Percentiles rank a stretch among this genome's conserved stretches.
Evolutionary conservation across 352 stramenopile species (phyloP).

Genomic region (Phytopythium delawarense): DNA sequence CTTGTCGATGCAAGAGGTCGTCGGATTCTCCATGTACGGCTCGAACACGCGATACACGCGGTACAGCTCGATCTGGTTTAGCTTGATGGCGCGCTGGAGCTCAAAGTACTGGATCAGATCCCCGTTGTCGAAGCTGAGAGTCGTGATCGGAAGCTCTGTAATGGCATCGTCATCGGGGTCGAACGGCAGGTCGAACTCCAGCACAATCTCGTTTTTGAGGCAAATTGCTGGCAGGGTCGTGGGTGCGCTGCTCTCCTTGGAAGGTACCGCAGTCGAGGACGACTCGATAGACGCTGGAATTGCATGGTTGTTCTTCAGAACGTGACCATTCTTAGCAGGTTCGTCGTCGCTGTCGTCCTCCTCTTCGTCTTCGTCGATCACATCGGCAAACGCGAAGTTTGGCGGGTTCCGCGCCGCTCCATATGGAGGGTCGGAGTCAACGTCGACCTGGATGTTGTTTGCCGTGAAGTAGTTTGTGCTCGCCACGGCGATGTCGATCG

Average conservation of each 20-base stretch:
- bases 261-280: constrained; percentile 46
- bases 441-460: constrained; percentile 80
- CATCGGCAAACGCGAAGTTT: constrained; percentile 51
- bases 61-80: constrained; percentile 66
- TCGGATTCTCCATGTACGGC: constrained; percentile 52
- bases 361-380: constrained; percentile 68
- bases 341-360: constrained; percentile 17
- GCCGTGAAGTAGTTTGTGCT: constrained; percentile 83
- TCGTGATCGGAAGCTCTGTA: constrained; percentile 60
- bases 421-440: constrained; percentile 41
- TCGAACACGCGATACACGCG: constrained; percentile 71
- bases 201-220: constrained; percentile 80
- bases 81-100: constrained; percentile 66
- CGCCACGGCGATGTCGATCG: constrained; percentile 64
- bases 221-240: constrained; percentile 64
- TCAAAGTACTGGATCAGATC: constrained; percentile 82
- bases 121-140: constrained; percentile 76
- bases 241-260: constrained; percentile 44
- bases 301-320: constrained; percentile 8
- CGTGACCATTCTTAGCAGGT: background rate
- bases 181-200: constrained; percentile 80
- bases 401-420: background rate
- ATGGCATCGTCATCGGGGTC: constrained; percentile 58
- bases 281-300: constrained; percentile 44
- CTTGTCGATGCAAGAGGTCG: constrained; percentile 70